Conservation (phyloP, 2,329 filamentous ascomycete species). For the Sporothrix globosa region DNA sequence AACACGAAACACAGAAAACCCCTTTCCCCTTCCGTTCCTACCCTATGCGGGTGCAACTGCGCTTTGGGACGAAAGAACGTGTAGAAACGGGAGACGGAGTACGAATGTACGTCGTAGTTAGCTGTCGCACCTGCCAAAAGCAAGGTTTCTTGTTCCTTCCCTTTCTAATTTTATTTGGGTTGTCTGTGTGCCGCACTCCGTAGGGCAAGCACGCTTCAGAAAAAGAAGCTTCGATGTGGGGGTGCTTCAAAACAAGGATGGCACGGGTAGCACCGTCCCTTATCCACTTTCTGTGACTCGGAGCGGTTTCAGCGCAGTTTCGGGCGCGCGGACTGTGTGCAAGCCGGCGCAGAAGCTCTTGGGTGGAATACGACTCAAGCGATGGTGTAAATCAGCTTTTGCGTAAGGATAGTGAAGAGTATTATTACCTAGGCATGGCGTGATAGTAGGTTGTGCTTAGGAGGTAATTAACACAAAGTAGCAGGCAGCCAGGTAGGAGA, state of each 20-base stretch:
- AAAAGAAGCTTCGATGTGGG: constrained; percentile 1
- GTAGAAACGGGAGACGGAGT: no score
- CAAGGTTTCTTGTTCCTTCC: constrained; percentile 30
- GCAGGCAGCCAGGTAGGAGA: not conserved
- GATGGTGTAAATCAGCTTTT: not conserved
- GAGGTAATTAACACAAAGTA: not conserved
- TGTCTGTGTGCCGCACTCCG: not conserved
- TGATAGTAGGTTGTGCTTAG: not conserved
- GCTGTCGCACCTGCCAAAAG: constrained; percentile 23
- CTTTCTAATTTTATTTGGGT: constrained; percentile 23
- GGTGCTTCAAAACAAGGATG: constrained; percentile 28
- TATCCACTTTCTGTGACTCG: constrained; percentile 32
- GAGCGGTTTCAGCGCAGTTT: constrained; percentile 39
- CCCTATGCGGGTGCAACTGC: not conserved
- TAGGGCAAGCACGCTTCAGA: not conserved
- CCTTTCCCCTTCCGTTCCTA: not conserved
- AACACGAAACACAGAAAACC: constrained; percentile 27
- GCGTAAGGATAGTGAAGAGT: not conserved
- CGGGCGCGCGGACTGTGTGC: constrained; percentile 36
- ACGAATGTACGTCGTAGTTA: not conserved
- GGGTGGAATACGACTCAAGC: not conserved
- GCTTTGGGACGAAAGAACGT: constrained; percentile 26
- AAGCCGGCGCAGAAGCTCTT: constrained; percentile 25
- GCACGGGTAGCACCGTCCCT: constrained; percentile 10
- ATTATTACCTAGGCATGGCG: not conserved